Conservation (phyloP, 2,329 filamentous ascomycete species). For the Aspergillus sp. region DNA sequence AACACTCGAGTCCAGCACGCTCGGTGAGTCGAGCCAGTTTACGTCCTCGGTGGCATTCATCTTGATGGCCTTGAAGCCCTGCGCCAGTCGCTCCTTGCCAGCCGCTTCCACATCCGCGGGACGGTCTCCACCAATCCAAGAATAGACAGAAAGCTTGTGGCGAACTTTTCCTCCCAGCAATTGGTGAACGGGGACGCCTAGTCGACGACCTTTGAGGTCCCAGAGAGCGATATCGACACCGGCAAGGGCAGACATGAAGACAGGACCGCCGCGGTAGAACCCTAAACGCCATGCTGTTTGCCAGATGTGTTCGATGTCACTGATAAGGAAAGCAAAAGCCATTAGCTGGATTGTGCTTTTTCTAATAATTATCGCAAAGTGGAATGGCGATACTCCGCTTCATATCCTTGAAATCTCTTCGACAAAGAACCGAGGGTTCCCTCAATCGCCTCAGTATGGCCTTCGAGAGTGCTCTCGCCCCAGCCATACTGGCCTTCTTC, state of each 20-base stretch:
- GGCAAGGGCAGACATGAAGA: slow-evolving; percentile 73
- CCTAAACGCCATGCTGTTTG: slow-evolving; percentile 65
- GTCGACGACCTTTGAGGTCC: slow-evolving; percentile 65
- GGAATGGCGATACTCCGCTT: slow-evolving; percentile 56
- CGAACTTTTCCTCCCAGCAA: slow-evolving; percentile 70
- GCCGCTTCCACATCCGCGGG: slow-evolving; percentile 61
- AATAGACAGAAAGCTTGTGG: slow-evolving; percentile 66
- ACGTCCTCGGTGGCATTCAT: slow-evolving; percentile 78
- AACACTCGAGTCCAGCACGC: slow-evolving; percentile 57
- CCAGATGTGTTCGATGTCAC: slow-evolving; percentile 78
- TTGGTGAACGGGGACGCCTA: slow-evolving; percentile 66
- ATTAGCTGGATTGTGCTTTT: not conserved
- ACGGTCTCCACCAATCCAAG: slow-evolving; percentile 73
- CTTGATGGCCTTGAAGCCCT: slow-evolving; percentile 51
- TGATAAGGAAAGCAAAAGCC: slow-evolving; percentile 23
- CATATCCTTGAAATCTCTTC: slow-evolving; percentile 58
- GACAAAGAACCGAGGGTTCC: slow-evolving; percentile 65
- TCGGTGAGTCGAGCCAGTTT: slow-evolving; percentile 71
- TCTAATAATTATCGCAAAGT: too few species aligned
- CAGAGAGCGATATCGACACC: slow-evolving; percentile 77
- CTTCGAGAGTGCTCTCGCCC: slow-evolving; percentile 72
- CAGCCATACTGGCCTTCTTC: slow-evolving; percentile 61
- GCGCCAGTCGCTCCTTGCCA: slow-evolving; percentile 45
- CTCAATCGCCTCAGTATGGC: slow-evolving; percentile 68
- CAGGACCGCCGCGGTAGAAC: slow-evolving; percentile 74